Base-by-base conservation (phyloP, 495 filamentous ascomycete genomes). In the Lindgomyces ingoldianus region DNA sequence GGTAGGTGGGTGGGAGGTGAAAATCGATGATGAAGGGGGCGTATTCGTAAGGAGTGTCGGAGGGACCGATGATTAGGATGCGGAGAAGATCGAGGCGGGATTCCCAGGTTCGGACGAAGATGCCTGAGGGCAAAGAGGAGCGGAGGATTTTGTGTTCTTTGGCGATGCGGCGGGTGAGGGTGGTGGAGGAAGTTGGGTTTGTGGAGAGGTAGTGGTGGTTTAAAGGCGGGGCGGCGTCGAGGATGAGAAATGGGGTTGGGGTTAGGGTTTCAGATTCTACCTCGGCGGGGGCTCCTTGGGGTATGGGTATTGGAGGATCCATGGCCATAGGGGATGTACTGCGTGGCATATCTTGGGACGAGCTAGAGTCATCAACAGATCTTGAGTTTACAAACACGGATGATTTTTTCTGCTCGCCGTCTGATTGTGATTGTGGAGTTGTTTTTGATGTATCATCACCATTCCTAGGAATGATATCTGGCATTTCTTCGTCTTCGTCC, bases 11-110 rank as follows among this genome's bases (percentile, higher is more conserved):
- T 4, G 68, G 65, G 46, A 86, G 77, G 53, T 81, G 72, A 29
- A 86, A 72, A 72, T 87, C 85, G 58, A 87, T 78, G 21, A 87
- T 63, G 68, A 86, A 86, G 4, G 85, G 85, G 1, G 82, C 83
- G 65, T 81, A 75, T 64, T 84, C 85, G 64, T 87, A 87, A 9
- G 85, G 85, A 1, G 85, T 87, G 48, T 83, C 82, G 14, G 73
- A 65, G 2, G 85, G 83, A 2, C 85, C 85, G 52, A 87, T 70
- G 29, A 87, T 84, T 10, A 87, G 67, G 16, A 84, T 78, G 18
- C 85, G 81, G 14, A 86, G 52, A 18, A 87, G 75, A 65, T 87
- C 84, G 22, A 87, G 76, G 30, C 82, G 74, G 4, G 77, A 76
- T 60, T 86, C 84, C 83, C 83, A 87, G 4, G 83, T 80, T 19